phyloP scores from a whole-genome alignment of 2,329 filamentous ascomycete species.

The Scortechinia acanthostroma region DNA sequence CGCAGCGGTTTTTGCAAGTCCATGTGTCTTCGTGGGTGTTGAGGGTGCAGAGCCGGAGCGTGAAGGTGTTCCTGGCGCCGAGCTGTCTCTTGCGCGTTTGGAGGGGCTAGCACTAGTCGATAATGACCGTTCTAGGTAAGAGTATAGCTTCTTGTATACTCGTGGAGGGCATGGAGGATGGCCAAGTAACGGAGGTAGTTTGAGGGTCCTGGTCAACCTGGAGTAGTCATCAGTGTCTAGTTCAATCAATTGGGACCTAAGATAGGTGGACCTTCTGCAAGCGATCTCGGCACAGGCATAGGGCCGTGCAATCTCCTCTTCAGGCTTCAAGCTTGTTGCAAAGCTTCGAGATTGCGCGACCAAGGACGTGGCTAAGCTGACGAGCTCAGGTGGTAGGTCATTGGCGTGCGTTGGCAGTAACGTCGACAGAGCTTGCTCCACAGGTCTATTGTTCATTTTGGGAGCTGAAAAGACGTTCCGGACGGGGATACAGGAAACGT shows the following conservation, averaged over 20 bases:
- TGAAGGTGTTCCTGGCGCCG: not conserved
- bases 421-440: not conserved
- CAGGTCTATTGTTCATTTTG: not conserved
- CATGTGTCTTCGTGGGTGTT: not conserved
- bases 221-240: not conserved
- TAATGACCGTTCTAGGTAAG: not conserved
- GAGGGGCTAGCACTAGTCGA: not conserved
- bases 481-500: too few species aligned
- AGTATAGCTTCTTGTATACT: not conserved
- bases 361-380: not conserved
- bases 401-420: not conserved
- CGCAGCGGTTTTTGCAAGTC: not conserved
- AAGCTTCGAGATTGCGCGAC: conserved; percentile 2
- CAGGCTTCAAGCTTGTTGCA: not conserved
- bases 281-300: conserved; percentile 2
- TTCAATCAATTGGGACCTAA: not conserved
- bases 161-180: conserved; percentile 1
- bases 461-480: too few species aligned
- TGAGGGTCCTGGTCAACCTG: not conserved
- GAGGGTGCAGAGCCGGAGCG: not conserved
- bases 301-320: conserved; percentile 1
- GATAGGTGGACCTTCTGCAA: not conserved
- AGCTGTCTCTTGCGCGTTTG: not conserved
- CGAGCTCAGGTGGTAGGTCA: not conserved
- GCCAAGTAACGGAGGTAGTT: not conserved